Conservation (phyloP, 495 filamentous ascomycete genomes). For the Usnea hakonensis region DNA sequence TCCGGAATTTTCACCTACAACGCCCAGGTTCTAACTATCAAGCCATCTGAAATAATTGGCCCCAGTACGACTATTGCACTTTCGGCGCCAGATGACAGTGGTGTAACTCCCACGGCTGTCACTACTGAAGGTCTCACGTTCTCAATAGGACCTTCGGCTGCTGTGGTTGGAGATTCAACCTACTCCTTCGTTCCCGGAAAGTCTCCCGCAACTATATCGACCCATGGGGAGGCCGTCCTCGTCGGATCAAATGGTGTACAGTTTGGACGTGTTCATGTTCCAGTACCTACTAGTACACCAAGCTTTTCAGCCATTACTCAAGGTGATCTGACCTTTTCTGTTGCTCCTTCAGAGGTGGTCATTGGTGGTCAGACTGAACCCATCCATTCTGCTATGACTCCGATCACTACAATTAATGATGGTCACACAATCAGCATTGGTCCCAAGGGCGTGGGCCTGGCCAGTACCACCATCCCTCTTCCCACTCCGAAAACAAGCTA, state of each 20-base stretch:
- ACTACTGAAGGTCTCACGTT: constrained; percentile 34
- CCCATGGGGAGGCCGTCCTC: constrained; percentile 38
- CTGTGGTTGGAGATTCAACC: constrained; percentile 40
- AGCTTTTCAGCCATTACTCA: constrained; percentile 24
- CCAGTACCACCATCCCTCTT: constrained; percentile 33
- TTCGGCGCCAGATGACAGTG: constrained; percentile 5
- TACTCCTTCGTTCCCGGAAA: constrained; percentile 34
- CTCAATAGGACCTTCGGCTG: constrained; percentile 31
- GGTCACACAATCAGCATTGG: constrained; percentile 44
- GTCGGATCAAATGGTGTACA: constrained; percentile 37
- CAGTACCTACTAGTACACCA: constrained; percentile 1
- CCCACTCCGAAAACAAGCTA: constrained; percentile 9
- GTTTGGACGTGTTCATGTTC: constrained; percentile 28
- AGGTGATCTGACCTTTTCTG: constrained; percentile 31
- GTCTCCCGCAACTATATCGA: constrained; percentile 28
- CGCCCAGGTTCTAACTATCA: constrained; percentile 19
- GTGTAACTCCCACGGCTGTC: constrained; percentile 31
- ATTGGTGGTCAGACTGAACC: constrained; percentile 41
- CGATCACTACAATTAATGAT: constrained; percentile 33
- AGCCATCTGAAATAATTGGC: constrained; percentile 18
- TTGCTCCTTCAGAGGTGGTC: constrained; percentile 35
- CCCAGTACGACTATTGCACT: constrained; percentile 22
- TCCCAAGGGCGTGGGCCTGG: constrained; percentile 33
- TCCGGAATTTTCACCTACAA: constrained; percentile 16
- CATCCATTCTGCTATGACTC: constrained; percentile 27